A percentile compares a stretch with the other conserved stretches of the same genome.
phyloP scores from a whole-genome alignment of 169 alveolate species.

The Eimeria sp. region DNA sequence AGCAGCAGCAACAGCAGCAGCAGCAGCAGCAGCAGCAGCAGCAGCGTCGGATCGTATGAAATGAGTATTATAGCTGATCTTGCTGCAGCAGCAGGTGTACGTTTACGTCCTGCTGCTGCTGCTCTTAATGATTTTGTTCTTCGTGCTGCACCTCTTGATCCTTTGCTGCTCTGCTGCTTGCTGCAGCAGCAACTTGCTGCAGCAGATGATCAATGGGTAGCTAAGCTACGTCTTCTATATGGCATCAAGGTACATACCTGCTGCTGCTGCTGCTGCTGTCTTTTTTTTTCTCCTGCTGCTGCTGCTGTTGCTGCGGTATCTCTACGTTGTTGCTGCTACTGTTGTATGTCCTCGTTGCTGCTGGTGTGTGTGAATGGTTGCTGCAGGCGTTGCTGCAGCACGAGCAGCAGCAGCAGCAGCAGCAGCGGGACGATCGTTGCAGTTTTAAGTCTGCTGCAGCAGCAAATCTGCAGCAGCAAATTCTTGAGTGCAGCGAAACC shows the following conservation, averaged over 20 bases:
- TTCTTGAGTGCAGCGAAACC: not conserved
- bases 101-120: constrained; percentile 14
- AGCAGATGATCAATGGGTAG: not conserved
- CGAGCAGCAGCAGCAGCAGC: not conserved
- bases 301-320: not conserved
- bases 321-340: too few species aligned
- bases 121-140: not conserved
- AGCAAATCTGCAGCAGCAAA: constrained; percentile 32
- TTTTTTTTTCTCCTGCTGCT: not conserved
- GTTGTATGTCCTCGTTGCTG: not conserved
- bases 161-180: constrained; percentile 35
- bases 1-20: constrained; percentile 27
- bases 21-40: constrained; percentile 46
- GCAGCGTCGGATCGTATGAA: not conserved
- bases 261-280: constrained; percentile 19
- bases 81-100: not conserved
- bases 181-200: constrained; percentile 5
- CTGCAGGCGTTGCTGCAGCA: constrained; percentile 8
- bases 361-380: not conserved
- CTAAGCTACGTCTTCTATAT: not conserved
- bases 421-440: not conserved
- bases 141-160: constrained; percentile 15
- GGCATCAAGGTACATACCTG: not conserved
- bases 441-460: constrained; percentile 1
- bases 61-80: not conserved